Evolutionary conservation across 805 yeast species (phyloP).

Genomic region (Myxozyma neglecta): DNA sequence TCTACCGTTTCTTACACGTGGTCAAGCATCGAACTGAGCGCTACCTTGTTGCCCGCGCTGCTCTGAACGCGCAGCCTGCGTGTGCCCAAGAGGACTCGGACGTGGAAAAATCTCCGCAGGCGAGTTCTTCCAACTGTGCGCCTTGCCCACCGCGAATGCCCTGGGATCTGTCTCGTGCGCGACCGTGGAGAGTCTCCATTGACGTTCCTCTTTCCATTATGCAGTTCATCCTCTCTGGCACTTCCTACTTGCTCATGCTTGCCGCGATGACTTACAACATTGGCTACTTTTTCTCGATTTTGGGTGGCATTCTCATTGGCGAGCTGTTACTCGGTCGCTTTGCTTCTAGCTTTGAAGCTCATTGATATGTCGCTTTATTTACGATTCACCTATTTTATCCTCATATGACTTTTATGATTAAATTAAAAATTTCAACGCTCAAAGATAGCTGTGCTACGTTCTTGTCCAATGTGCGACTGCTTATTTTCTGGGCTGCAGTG

Average conservation of each 20-base stretch:
- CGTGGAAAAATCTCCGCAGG: slow-evolving; percentile 6
- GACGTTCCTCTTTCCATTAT: slow-evolving; percentile 33
- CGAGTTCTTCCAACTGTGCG: neutral
- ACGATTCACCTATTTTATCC: neutral
- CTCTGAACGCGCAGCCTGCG: neutral
- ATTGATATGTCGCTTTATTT: neutral
- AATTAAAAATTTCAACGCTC: no score
- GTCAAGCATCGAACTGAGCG: slow-evolving; percentile 25
- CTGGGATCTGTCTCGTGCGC: slow-evolving; percentile 13
- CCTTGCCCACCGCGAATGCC: slow-evolving; percentile 1
- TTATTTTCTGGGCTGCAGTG: no score
- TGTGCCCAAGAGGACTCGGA: slow-evolving; percentile 1
- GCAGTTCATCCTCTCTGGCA: slow-evolving; percentile 29
- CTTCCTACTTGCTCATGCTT: slow-evolving; percentile 35
- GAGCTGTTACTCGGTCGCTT: slow-evolving; percentile 37
- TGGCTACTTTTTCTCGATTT: slow-evolving; percentile 37
- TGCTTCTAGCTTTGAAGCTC: slow-evolving; percentile 15
- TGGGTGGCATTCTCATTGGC: slow-evolving; percentile 37
- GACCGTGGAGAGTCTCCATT: slow-evolving; percentile 33
- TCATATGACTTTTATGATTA: neutral
- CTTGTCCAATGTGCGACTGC: no score
- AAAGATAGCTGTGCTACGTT: no score
- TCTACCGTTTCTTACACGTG: slow-evolving; percentile 31
- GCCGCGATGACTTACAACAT: slow-evolving; percentile 38
- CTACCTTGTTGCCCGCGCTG: slow-evolving; percentile 14